Conservation (phyloP, 176 grass and related monocot species). For the Poa pratensis region DNA sequence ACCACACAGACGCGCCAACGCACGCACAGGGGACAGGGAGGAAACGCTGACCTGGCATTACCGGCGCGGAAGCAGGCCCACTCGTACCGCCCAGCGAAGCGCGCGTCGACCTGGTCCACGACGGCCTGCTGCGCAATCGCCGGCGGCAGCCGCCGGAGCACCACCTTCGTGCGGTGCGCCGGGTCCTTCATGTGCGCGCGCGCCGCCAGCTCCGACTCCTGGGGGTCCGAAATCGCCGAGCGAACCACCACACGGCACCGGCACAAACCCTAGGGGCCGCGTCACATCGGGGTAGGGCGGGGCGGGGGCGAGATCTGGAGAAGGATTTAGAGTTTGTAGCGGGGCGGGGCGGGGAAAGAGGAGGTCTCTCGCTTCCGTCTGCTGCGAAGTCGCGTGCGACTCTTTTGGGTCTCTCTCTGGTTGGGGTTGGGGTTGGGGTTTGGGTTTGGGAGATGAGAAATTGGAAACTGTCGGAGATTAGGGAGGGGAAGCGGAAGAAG, state of each 20-base stretch:
- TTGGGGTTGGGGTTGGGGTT: slow-evolving; percentile 23
- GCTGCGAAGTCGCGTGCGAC: slow-evolving; percentile 44
- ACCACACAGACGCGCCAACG: neutral
- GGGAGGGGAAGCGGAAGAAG: slow-evolving; percentile 32
- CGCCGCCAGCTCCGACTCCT: slow-evolving; percentile 15
- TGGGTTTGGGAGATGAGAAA: slow-evolving; percentile 42
- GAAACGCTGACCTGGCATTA: slow-evolving; percentile 64
- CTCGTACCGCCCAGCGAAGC: slow-evolving; percentile 87
- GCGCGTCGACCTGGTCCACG: slow-evolving; percentile 88
- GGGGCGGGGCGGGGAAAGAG: neutral
- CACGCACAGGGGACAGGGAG: neutral
- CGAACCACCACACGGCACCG: slow-evolving; percentile 32
- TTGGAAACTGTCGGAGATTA: slow-evolving; percentile 51
- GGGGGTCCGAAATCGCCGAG: neutral
- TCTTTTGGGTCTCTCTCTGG: slow-evolving; percentile 14
- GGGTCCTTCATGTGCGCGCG: slow-evolving; percentile 79
- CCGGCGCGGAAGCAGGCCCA: slow-evolving; percentile 84
- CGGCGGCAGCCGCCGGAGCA: slow-evolving; percentile 85
- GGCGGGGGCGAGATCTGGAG: slow-evolving; percentile 46
- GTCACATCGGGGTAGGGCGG: slow-evolving; percentile 47
- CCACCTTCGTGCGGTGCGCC: slow-evolving; percentile 83
- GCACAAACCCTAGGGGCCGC: slow-evolving; percentile 52
- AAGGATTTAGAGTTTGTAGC: slow-evolving; percentile 53
- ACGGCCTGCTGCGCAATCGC: slow-evolving; percentile 75
- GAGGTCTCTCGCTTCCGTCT: slow-evolving; percentile 37